Base-by-base conservation (phyloP, 1,139 yeast species). In the Lodderomyces margitis region DNA sequence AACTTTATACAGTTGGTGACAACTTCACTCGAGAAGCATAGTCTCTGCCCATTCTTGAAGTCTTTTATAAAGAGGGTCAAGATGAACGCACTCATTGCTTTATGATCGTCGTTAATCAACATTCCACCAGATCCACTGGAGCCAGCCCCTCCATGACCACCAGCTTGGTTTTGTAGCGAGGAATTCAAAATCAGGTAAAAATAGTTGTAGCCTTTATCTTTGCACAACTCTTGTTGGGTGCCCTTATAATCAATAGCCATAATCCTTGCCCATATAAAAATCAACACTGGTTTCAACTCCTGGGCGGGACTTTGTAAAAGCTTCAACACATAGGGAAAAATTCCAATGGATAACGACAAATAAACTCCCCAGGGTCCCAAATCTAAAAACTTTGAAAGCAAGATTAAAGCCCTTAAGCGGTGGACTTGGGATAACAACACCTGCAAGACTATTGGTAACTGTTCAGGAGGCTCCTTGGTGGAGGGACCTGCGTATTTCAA, bases 341-440 rank as follows among this genome's bases (percentile, higher is more conserved):
- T 92, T 21, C 98, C 98, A 53, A 92, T 91, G 3, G 96, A 87
- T 30, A 92, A 69, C 0, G 98, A 95, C 34, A 91, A 69, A 53
- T 89, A 88, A 0, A 92, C 98, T 0, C 98, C 98, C 94, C 96
- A 88, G 0, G 98, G 97, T 0, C 99, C 99, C 34, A 92, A 67
- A 61, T 92, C 98, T 34, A 92, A 70, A 58, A 91, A 92, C 50
- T 87, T 80, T 2, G 96, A 85, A 9, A 94, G 69, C 44, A 94
- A 62, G 28, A 88, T 87, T 40, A 92, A 69, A 0, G 99, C 98
- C 24, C 98, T 67, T 11, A 92, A 75, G 47, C 98, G 77, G 62
- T 92, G 98, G 0, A 89, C 95, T 59, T 94, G 99, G 0, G 98
- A 91, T 23, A 92, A 67, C 30, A 92, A 68, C 8, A 92, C 98